Evolutionary conservation across 352 stramenopile species (phyloP).

Genomic region (Pythium oligandrum): DNA sequence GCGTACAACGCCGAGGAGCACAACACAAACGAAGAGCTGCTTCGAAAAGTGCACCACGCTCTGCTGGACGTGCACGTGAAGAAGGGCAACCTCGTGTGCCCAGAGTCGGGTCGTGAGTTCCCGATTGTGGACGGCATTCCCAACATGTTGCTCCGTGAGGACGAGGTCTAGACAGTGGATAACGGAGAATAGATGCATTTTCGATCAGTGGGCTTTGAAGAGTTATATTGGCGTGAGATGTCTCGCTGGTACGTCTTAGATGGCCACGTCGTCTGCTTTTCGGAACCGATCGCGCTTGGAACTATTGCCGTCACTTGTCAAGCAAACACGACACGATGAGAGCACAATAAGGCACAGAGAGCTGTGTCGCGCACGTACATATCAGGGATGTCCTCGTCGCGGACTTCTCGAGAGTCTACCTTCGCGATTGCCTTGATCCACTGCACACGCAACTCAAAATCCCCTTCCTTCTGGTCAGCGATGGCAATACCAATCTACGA

Average conservation of each 20-base stretch:
- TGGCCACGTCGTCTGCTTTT: slow-evolving; percentile 58
- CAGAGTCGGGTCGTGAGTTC: slow-evolving; percentile 95
- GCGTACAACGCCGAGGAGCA: slow-evolving; percentile 33
- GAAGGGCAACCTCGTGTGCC: slow-evolving; percentile 94
- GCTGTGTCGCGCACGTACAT: neutral
- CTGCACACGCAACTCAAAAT: slow-evolving; percentile 79
- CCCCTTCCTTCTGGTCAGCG: slow-evolving; percentile 79
- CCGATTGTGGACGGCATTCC: slow-evolving; percentile 96
- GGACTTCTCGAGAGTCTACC: slow-evolving; percentile 33
- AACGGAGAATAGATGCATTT: slow-evolving; percentile 7
- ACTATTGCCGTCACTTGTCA: slow-evolving; percentile 24
- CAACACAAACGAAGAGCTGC: slow-evolving; percentile 52
- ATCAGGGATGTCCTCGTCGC: slow-evolving; percentile 19
- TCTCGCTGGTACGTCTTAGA: slow-evolving; percentile 18
- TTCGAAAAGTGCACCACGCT: slow-evolving; percentile 87
- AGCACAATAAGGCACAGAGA: neutral
- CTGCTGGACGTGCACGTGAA: slow-evolving; percentile 95
- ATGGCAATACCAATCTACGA: slow-evolving; percentile 80
- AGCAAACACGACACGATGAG: slow-evolving; percentile 1
- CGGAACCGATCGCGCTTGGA: slow-evolving; percentile 35
- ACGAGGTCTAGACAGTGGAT: slow-evolving; percentile 38
- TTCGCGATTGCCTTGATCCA: slow-evolving; percentile 84
- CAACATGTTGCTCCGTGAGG: slow-evolving; percentile 95
- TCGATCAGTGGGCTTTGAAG: slow-evolving; percentile 22
- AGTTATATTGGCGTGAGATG: neutral